Base-by-base conservation (phyloP, 495 filamentous ascomycete species). In the Hypoxylon crocopeplum region DNA sequence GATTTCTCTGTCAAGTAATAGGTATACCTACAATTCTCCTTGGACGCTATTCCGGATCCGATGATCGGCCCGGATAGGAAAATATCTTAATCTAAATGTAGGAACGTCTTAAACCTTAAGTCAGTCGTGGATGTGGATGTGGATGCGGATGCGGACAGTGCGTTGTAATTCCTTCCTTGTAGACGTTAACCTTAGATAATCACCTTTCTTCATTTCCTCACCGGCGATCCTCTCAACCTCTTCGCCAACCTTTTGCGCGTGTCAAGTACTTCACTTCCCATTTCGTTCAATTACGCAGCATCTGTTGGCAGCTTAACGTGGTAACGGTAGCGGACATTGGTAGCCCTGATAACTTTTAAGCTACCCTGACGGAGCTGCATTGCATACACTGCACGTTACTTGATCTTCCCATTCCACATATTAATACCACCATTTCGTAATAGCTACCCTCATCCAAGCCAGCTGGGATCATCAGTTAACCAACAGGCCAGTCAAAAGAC, bases 321-420 rank as follows among this genome's bases (percentile, higher is more conserved):
- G 53, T n/a, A n/a, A n/a, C n/a, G n/a, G n/a, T n/a, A n/a, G n/a
- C n/a, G n/a, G n/a, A n/a, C n/a, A n/a, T n/a, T n/a, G n/a, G n/a
- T n/a, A n/a, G n/a, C n/a, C n/a, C n/a, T n/a, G n/a, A n/a, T n/a
- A n/a, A n/a, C n/a, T n/a, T 53, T 20, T 33, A 32, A 42, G 33
- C 48, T 48, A 54, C 22, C 50, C 25, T 29, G 44, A 50, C 15
- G 40, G 27, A 40, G 39, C 55, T 64, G 55, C 55, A 59, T 59
- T 59, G 55, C 61, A 64, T 56, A 36, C 25, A 10, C 55, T 59
- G 61, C 61, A 59, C 49, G 61, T 64, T 59, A 55, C 49, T 58
- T 59, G 27, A 49, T 55, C 45, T 51, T 51, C 34, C 49, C 59
- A 48, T 56, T 44, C 61, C 46, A 51, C 61, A 56, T 59, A 64